These are phyloP conservation scores for Botrytis medusae DNA, from an alignment of 2,329 filamentous ascomycete species.

Conservation along the genomic window DNA sequence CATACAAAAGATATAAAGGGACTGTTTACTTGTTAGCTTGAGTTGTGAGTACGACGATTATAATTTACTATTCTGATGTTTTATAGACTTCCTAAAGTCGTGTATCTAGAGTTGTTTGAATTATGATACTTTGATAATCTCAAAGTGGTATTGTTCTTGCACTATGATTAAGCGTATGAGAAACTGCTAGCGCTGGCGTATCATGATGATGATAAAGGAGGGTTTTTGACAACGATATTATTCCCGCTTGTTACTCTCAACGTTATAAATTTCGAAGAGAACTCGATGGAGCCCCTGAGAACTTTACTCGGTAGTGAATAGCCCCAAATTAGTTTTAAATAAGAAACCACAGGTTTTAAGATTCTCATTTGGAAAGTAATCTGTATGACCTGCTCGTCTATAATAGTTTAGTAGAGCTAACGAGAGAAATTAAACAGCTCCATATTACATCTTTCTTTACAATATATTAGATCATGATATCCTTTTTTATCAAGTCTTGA, in stretches of 20 bases:
- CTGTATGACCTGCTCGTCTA: accelerated
- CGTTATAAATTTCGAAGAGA: background rate
- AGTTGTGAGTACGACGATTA: no score
- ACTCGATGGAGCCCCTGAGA: background rate
- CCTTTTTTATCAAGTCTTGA: background rate
- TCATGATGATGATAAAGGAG: background rate
- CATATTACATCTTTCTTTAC: accelerated
- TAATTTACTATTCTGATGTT: accelerated
- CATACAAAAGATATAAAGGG: background rate
- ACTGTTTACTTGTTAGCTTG: background rate
- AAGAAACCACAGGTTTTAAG: no score
- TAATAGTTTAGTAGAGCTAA: background rate
- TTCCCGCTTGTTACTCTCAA: background rate
- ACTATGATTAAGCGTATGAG: accelerated
- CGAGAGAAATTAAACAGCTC: background rate
- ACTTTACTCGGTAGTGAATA: no score
- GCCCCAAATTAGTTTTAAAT: accelerated
- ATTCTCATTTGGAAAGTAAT: background rate
- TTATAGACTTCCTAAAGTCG: no score
- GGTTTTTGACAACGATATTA: background rate
- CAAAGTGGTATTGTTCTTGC: background rate
- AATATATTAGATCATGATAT: background rate
- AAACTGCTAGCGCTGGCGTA: no score
- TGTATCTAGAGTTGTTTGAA: background rate
- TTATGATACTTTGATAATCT: accelerated